These are phyloP conservation scores for Flaveria linearis DNA, from an alignment of 129 eudicot genomes.

Conservation along the genomic window DNA sequence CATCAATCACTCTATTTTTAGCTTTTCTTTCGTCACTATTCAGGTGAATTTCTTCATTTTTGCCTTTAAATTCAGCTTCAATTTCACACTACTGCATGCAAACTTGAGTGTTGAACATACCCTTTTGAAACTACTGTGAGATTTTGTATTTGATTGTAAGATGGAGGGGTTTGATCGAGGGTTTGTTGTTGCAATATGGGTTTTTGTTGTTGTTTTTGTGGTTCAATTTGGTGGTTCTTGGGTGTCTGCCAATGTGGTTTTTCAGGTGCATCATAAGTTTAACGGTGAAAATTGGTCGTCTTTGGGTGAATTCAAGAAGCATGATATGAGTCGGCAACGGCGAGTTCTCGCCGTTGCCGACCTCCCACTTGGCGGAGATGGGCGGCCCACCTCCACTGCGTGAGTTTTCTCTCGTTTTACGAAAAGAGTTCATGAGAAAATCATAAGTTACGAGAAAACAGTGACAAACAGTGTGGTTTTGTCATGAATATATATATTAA, in stretches of 20 bases:
- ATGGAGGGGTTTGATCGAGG: slow-evolving; percentile 33
- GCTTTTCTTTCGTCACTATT: slow-evolving; percentile 21
- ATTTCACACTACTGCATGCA: not conserved
- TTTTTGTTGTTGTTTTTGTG: slow-evolving; percentile 6
- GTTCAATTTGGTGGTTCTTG: slow-evolving; percentile 11
- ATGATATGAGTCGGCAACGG: slow-evolving; percentile 67
- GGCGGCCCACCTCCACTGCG: slow-evolving; percentile 70
- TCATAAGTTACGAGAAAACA: no score
- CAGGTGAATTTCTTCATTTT: slow-evolving; percentile 26
- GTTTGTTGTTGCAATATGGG: slow-evolving; percentile 21
- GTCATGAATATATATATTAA: no score
- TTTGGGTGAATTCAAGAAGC: slow-evolving; percentile 43
- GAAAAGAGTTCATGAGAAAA: no score
- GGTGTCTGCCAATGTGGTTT: slow-evolving; percentile 53
- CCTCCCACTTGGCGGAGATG: slow-evolving; percentile 78
- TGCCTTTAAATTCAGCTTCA: slow-evolving; percentile 2
- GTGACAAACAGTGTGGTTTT: no score
- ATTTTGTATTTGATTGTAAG: not conserved
- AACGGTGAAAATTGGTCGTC: slow-evolving; percentile 36
- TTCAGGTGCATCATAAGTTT: slow-evolving; percentile 63
- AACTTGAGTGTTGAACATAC: not conserved
- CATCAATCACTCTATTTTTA: slow-evolving; percentile 29
- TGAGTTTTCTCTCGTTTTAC: slow-evolving; percentile 32
- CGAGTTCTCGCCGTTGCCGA: slow-evolving; percentile 64
- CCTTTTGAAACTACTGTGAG: not conserved